phyloP scores from a whole-genome alignment of 805 yeast species.

The Saccharomycopsis vini region DNA sequence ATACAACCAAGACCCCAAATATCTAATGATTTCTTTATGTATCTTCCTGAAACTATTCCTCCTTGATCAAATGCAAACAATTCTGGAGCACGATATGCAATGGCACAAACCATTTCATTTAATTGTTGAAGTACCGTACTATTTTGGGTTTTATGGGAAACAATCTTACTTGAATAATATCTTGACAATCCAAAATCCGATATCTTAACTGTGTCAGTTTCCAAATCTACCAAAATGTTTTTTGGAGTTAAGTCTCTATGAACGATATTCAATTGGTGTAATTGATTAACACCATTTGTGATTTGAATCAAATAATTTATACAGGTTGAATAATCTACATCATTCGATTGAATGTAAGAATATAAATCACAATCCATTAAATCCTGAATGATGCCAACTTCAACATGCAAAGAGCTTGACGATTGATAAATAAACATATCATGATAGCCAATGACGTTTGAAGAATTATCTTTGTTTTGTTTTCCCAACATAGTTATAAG shows the following conservation, averaged over 20 bases:
- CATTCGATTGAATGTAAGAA: no score
- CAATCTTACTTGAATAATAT: slow-evolving; percentile 23
- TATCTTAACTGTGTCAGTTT: slow-evolving; percentile 38
- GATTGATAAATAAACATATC: no score
- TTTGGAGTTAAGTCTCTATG: slow-evolving; percentile 88
- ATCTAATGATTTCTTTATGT: slow-evolving; percentile 70
- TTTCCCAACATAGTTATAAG: no score
- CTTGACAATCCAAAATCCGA: slow-evolving; percentile 78
- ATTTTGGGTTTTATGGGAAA: not conserved
- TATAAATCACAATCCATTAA: no score
- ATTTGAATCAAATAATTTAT: no score
- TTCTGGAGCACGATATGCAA: slow-evolving; percentile 96
- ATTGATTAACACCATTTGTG: slow-evolving; percentile 3
- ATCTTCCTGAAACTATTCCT: slow-evolving; percentile 56
- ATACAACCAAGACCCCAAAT: slow-evolving; percentile 97
- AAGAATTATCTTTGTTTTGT: no score
- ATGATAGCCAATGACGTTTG: no score
- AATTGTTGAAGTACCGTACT: not conserved
- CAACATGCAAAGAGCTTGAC: no score
- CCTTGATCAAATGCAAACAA: slow-evolving; percentile 78
- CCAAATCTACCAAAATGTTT: slow-evolving; percentile 48
- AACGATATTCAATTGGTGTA: slow-evolving; percentile 23
- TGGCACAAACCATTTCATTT: slow-evolving; percentile 34
- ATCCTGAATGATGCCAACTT: no score
- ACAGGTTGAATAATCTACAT: no score